Base-by-base conservation (phyloP, 371 early-diverging fungal genomes). In the Paraphysoderma sedebokerense region DNA sequence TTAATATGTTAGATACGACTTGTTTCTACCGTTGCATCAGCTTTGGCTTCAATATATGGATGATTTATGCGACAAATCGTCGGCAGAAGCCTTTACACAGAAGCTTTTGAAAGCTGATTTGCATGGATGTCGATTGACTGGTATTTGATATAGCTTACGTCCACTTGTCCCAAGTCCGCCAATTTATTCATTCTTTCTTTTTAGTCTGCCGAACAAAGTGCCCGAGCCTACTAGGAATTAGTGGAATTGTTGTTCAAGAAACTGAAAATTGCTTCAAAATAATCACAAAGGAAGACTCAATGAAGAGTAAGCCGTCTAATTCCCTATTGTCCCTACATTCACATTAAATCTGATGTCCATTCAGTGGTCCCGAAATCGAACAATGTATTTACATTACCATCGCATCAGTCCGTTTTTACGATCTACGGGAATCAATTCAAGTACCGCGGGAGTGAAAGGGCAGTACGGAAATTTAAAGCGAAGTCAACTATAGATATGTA, bases 241-340 rank as follows among this genome's bases (percentile, higher is more conserved):
- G 69, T 9, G 92, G 95, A 1, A 89, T 92, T 42, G 63, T 86
- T 6, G 67, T 89, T 9, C 84, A 86, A 55, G 95, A 92, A 51
- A 89, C 91, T 1, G 77, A 86, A 41, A 82, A 84, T 50, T 64
- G 77, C 45, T 85, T 93, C 52, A 68, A 76, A 28, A 62, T 92
- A n/a, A 75, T 89, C 15, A 85, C 88, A 1, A 52, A 54, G 32
- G 60, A 73, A 5, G 67, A 90, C 54, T 50, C 52, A 32, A 41
- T 84, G 19, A 74, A 74, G 56, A 64, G 82, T 81, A 67, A 65
- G 66, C 44, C 34, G 1, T 5, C 22, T 11, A 24, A n/a, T 13
- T 5, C 23, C 34, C 44, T 30, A 33, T 36, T 20, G 44, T 8
- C 3, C 41, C 15, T n/a, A 34, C 26, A 6, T 50, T 28, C 12